Evolutionary conservation across 2,329 filamentous ascomycete species (phyloP), one percentile per base, ranked within the genome.

Genomic region (Aspergillus ochraceoroseus): DNA sequence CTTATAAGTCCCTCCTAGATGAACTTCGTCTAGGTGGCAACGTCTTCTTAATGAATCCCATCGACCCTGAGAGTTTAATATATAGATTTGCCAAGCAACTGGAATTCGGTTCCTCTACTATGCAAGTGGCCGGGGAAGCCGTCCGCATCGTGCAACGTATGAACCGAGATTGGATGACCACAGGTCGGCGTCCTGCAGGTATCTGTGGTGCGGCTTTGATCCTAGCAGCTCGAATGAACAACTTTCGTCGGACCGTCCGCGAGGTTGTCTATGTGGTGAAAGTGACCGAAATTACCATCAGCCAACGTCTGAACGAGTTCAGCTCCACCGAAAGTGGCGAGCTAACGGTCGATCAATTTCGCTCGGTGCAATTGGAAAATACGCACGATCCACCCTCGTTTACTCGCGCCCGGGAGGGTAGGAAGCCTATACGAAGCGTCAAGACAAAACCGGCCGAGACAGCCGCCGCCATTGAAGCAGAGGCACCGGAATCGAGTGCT

Each of bases 241-340:
- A 96, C 65, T 98, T 94, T 61, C 84, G 90, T 30, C 82, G 92
- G 12, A 95, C 88, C 0, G 81, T 94, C 8, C 80, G 88, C 19
- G 92, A 98, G 65, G 85, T 98, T 6, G 90, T 96, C n/a, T 96
- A 95, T 61, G 86, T 95, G 25, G 90, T 95, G 61, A 96, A 95
- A 61, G 89, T 96, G 35, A 94, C 89, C 28, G 94, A 94, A 51
- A 78, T 87, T 46, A 98, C 92, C 5, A 87, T 98, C 45, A 85
- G 88, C 57, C 87, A 90, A 61, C 87, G 92, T 47, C 71, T 98
- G 7, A 82, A 89, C 51, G 92, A 98, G 59, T 98, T 96, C 67
- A 87, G 86, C 49, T 77, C 82, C 20, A 95, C 90, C 0, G 84
- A 87, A 48, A 88, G 84, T 46, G 87, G 87, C 50, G 79, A 80